Evolutionary conservation across 2,329 filamentous ascomycete species (phyloP), one percentile per base, ranked within the genome.

Genomic region (Aspergillus ochraceoroseus): DNA sequence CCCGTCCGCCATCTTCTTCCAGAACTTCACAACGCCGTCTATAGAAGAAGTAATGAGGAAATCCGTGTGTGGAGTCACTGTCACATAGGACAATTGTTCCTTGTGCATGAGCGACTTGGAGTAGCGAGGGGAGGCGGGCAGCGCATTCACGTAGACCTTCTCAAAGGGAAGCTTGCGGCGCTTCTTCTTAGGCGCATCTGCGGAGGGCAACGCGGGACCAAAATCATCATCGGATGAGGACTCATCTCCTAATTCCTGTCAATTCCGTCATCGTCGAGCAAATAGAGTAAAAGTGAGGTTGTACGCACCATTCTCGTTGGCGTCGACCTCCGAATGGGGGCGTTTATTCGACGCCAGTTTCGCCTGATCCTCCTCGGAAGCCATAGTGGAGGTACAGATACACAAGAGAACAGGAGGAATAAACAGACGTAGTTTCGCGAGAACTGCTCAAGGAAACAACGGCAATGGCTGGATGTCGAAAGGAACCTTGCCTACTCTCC

Each of bases 41-140:
- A 86, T 70, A 0, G 92, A 96, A 46, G 85, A 87, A 1, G 92
- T 98, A 48, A 98, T 92, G 25, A 98, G 73, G 61, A 98, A 98
- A 54, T 96, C 92, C 44, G 90, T 95, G 44, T 83, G 72, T 1
- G 89, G 89, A 1, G 94, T 95, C 63, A 95, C 82, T 8, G 83
- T 94, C 48, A 87, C 79, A 57, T 89, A 96, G 42, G 84, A 79
- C 34, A 98, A 70, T 67, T 95, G 88, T 53, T 98, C 92, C 69
- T 90, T 89, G 75, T 98, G 92, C 94, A 98, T 98, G 58, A 98
- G 74, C 31, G 92, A 96, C 60, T 89, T 94, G 43, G 85, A 94
- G 68, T 98, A 98, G 31, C 87, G 83, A 25, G 75, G 58, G 13
- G 87, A 85, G 35, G 78, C 79, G 3, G 92, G 92, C 25, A 98